Base-by-base conservation (phyloP, 2,329 filamentous ascomycete genomes). In the Sordariomycetes sp. region DNA sequence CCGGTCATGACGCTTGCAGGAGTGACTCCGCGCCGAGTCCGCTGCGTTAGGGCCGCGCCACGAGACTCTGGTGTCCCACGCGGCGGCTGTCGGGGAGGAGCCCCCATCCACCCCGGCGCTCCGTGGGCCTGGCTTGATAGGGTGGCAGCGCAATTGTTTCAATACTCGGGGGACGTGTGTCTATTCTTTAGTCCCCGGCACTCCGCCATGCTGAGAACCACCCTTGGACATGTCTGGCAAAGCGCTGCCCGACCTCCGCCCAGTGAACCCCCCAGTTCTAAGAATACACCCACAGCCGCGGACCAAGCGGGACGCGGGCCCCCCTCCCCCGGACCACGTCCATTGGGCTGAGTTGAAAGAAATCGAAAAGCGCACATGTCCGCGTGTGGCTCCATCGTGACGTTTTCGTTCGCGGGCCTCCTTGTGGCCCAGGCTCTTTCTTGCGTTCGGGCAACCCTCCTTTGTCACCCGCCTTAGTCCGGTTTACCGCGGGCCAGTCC, bases 381-480 rank as follows among this genome's bases (percentile, higher is more conserved):
- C 48, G 52, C 55, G 42, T 56, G 48, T 52, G 45, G 55, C 45
- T 25, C 17, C 32, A 39, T 52, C 34, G 45, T 56, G 45, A 50
- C 50, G 15, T 56, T 52, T 48, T 32, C 6, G 28, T 6, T 17
- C 25, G 28, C n/a, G 28, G 28, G 28, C 8, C 39, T 34, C 55
- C 25, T 35, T 39, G 34, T 52, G 3, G 34, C 53, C 51, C n/a
- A 22, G 53, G 24, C 48, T 20, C 22, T 24, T 52, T 54, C 54
- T 48, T 48, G 45, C 28, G 39, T 32, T 20, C 53, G 13, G 39
- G 53, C 8, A 8, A 15, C 2, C 50, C 34, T 56, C 52, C 56
- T 58, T 55, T 55, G 53, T 68, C 50, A 15, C 35, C 22, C 13
- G 34, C 15, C 39, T 22, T 20, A 48, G 52, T 39, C 39, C 25